These are phyloP conservation scores for Amanita molliuscula DNA, from an alignment of 768 basidiomycete species.

Conservation along the genomic window DNA sequence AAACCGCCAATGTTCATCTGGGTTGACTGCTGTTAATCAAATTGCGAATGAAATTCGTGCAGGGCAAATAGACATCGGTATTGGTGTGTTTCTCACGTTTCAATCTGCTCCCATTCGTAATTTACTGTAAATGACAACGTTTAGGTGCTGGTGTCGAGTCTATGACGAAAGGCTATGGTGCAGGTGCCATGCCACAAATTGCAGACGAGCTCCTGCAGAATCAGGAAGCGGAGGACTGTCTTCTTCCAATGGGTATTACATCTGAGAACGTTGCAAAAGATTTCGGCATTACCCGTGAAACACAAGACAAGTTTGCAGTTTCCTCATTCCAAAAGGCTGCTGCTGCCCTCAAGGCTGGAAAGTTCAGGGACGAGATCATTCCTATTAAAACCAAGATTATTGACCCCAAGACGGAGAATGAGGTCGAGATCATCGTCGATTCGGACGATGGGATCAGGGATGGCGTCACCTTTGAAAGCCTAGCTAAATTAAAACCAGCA, in stretches of 20 bases:
- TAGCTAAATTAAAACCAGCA: constrained; percentile 78
- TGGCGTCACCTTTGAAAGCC: constrained; percentile 69
- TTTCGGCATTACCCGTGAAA: constrained; percentile 59
- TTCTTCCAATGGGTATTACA: constrained; percentile 87
- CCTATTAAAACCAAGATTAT: constrained; percentile 62
- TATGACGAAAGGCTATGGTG: constrained; percentile 75
- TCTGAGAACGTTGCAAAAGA: constrained; percentile 87
- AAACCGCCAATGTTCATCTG: constrained; percentile 87
- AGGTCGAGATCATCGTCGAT: constrained; percentile 59
- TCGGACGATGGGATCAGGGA: constrained; percentile 80
- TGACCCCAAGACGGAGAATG: constrained; percentile 68
- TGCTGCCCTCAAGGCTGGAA: constrained; percentile 68
- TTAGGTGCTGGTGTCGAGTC: constrained; percentile 81
- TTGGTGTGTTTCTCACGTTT: constrained; percentile 40
- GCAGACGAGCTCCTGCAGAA: constrained; percentile 57
- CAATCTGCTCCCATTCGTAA: constrained; percentile 1
- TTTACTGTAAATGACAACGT: neutral
- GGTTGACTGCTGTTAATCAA: constrained; percentile 71
- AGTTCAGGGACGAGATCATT: constrained; percentile 77
- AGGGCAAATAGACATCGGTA: constrained; percentile 84
- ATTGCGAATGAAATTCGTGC: constrained; percentile 72
- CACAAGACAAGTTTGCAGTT: constrained; percentile 83
- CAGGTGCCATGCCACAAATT: constrained; percentile 42
- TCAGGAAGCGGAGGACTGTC: constrained; percentile 70
- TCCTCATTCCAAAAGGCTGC: constrained; percentile 79